Conservation (phyloP, 2,329 filamentous ascomycete species). For the Colletotrichum eremochloae region DNA sequence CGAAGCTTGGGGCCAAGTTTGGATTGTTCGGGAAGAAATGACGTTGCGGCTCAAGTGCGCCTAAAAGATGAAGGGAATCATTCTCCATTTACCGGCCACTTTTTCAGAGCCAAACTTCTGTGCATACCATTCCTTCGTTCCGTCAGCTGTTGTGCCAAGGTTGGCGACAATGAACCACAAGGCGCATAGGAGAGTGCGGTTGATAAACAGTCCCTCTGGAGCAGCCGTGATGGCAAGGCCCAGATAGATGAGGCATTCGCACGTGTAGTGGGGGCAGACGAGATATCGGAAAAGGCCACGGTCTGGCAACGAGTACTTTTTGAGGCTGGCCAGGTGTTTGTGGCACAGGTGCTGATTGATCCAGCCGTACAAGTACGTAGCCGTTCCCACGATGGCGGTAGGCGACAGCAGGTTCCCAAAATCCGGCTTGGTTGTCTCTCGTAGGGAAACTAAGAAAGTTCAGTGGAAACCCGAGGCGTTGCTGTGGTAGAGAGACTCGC, state of each 20-base stretch:
- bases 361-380: slow-evolving; percentile 78
- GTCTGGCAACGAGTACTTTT: slow-evolving; percentile 86
- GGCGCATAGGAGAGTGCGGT: slow-evolving; percentile 79
- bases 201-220: slow-evolving; percentile 74
- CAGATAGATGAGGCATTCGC: slow-evolving; percentile 87
- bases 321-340: slow-evolving; percentile 75
- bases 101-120: slow-evolving; percentile 78
- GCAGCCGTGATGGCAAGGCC: slow-evolving; percentile 82
- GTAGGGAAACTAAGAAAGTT: slow-evolving; percentile 19
- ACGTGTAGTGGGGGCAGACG: slow-evolving; percentile 91
- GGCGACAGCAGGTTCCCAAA: slow-evolving; percentile 11
- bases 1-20: slow-evolving; percentile 77
- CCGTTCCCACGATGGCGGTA: slow-evolving; percentile 66
- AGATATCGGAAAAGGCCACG: slow-evolving; percentile 79
- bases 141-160: slow-evolving; percentile 83
- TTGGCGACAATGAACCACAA: slow-evolving; percentile 82
- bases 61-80: slow-evolving; percentile 79
- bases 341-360: slow-evolving; percentile 82
- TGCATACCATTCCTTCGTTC: slow-evolving; percentile 84
- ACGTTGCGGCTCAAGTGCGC: slow-evolving; percentile 45
- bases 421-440: not conserved
- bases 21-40: slow-evolving; percentile 62
- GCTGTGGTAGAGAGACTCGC: slow-evolving; percentile 61
- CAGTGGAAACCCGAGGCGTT: not conserved
- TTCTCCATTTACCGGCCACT: slow-evolving; percentile 76